Percentiles rank a stretch among this genome's conserved stretches.
Conservation (phyloP, 2,329 filamentous ascomycete genomes). For the Penicillium psychrosexuale region DNA sequence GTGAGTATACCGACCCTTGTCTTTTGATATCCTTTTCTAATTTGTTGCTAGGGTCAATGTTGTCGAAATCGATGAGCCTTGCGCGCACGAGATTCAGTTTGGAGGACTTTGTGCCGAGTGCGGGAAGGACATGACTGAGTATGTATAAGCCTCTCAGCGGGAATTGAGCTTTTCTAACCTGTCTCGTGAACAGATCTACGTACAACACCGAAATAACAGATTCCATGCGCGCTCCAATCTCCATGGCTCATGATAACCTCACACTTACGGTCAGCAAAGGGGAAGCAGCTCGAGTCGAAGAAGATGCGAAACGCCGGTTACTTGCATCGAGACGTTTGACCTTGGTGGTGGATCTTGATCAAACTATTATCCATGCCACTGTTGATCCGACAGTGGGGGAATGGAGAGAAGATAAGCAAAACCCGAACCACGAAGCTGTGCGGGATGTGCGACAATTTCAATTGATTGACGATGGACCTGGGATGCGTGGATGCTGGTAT, state of each 20-base stretch:
- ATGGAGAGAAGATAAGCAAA: slow-evolving; percentile 84
- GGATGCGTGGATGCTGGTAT: slow-evolving; percentile 80
- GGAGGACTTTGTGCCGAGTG: slow-evolving; percentile 87
- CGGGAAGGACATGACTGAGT: slow-evolving; percentile 93
- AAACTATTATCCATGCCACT: slow-evolving; percentile 97
- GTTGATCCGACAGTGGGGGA: slow-evolving; percentile 95
- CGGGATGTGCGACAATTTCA: slow-evolving; percentile 87
- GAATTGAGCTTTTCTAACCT: slow-evolving; percentile 3
- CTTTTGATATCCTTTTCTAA: slow-evolving; percentile 1
- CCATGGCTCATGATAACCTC: slow-evolving; percentile 90
- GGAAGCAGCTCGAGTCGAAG: slow-evolving; percentile 77
- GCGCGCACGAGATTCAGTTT: slow-evolving; percentile 86
- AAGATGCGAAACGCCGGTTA: slow-evolving; percentile 79
- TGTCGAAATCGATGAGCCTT: slow-evolving; percentile 83
- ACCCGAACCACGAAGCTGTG: slow-evolving; percentile 87
- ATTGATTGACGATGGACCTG: slow-evolving; percentile 77
- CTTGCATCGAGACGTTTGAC: slow-evolving; percentile 80
- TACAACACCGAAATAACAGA: slow-evolving; percentile 79
- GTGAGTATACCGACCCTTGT: slow-evolving; percentile 30
- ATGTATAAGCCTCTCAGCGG: slow-evolving; percentile 25
- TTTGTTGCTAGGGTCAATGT: slow-evolving; percentile 48
- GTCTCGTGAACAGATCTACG: slow-evolving; percentile 50
- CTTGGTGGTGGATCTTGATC: slow-evolving; percentile 92
- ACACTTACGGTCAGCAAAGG: slow-evolving; percentile 78
- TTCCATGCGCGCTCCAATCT: slow-evolving; percentile 83